Evolutionary conservation across 169 alveolate genomes (phyloP), one percentile per base, ranked within the genome.

Genomic region (Eimeria praecox): DNA sequence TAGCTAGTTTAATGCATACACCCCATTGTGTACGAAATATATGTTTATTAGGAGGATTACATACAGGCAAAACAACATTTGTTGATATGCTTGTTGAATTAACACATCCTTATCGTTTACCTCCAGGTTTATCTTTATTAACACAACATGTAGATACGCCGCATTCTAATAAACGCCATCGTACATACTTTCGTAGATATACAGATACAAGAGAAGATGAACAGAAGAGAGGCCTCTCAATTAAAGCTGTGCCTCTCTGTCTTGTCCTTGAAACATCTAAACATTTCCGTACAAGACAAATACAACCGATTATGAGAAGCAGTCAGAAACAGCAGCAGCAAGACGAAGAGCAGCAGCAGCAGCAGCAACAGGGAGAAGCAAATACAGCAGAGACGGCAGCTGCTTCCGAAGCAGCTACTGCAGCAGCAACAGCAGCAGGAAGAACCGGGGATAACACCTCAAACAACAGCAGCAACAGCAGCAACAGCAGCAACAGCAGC

Each of bases 181-280:
- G 30, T 69, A 71, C 77, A 3, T 73, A 69, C 40, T 89, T 95
- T 90, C 88, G 87, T 24, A 73, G 99, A 78, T 99, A 99, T 97
- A 98, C 99, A n/a, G 99, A 99, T 97, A 98, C 99, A 22, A 96
- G 99, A 82, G 97, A 96, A 85, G 99, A 99, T 97, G 99, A 99
- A 96, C 99, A 98, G 95, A 99, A 99, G 64, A 97, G 99, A 71
- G 99, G 98, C 87, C 97, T 99, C 90, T 98, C 99, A 30, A 98
- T 99, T 83, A 99, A 99, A 97, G 98, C 99, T 66, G 97, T 98
- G n/a, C 99, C 99, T 10, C 99, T 99, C 97, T 98, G 99, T 35
- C 97, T 99, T 87, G 98, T 99, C 24, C 97, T 99, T 35, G 99
- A 97, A 83, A 98, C 97, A 92, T 96, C 98, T 30, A 97, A 97